These are phyloP conservation scores for Ceraceosorus guamensis DNA, from an alignment of 1,284 basidiomycete genomes.

Conservation along the genomic window DNA sequence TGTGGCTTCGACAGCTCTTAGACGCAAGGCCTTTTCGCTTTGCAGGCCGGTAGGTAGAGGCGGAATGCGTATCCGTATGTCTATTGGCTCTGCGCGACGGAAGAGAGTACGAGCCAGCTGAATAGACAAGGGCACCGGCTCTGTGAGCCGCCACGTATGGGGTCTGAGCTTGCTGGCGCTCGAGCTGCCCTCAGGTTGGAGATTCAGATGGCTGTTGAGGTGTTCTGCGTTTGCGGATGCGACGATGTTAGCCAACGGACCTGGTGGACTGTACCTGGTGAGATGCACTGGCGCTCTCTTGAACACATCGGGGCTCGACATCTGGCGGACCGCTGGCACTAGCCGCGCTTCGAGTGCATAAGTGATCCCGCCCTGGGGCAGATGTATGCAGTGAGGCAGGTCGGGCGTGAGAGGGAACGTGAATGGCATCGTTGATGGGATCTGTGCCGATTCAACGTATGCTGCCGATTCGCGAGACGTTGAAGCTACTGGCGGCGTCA, in stretches of 20 bases:
- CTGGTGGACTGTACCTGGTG: conserved; percentile 34
- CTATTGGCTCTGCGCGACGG: conserved; percentile 41
- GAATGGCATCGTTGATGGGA: conserved; percentile 38
- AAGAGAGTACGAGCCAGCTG: conserved; percentile 39
- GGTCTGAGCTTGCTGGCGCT: conserved; percentile 14
- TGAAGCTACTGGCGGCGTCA: no score
- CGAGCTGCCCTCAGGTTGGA: neutral
- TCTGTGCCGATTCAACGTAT: neutral
- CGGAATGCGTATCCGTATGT: conserved; percentile 37
- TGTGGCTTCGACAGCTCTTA: conserved; percentile 38
- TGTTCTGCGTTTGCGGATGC: no score
- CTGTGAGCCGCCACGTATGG: conserved; percentile 23
- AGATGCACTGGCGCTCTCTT: conserved; percentile 32
- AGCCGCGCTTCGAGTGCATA: conserved; percentile 35
- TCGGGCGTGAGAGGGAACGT: conserved; percentile 37
- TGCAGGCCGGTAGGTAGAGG: conserved; percentile 25
- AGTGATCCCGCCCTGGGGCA: conserved; percentile 24
- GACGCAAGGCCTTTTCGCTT: conserved; percentile 29
- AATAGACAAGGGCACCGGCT: conserved; percentile 25
- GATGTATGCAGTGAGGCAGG: conserved; percentile 44
- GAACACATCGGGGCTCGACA: conserved; percentile 10
- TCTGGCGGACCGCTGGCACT: no score
- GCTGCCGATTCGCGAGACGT: neutral
- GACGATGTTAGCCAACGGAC: conserved; percentile 9
- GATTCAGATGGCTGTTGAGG: neutral